Conservation (phyloP, 306 rosid species). For the Glycine tomentella region DNA sequence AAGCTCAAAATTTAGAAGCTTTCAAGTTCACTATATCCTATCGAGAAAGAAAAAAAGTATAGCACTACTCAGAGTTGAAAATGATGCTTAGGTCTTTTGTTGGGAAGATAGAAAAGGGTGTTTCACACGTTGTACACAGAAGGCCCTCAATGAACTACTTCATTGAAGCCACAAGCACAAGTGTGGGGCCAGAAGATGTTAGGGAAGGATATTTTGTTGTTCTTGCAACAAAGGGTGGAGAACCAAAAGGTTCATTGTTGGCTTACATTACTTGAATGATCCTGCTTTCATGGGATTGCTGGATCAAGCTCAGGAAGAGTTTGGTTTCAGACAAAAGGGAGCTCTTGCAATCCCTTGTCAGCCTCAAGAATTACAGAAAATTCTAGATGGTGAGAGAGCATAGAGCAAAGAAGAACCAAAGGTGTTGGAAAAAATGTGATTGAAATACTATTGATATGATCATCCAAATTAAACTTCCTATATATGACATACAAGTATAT, state of each 20-base stretch:
- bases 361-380: conserved; percentile 60
- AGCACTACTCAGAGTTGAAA: neutral
- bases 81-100: conserved; percentile 46
- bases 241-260: conserved; percentile 59
- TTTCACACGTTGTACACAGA: conserved; percentile 44
- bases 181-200: neutral
- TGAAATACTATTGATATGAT: neutral
- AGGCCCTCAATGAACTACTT: conserved; percentile 28
- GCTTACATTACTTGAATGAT: conserved; percentile 51
- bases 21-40: neutral
- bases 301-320: no score
- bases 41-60: neutral
- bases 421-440: neutral
- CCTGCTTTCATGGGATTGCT: no score
- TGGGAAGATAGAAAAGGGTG: conserved; percentile 50
- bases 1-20: no score
- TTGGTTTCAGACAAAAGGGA: no score
- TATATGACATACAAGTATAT: no score
- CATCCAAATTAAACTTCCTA: neutral
- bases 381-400: conserved; percentile 46
- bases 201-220: conserved; percentile 51
- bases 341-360: conserved; percentile 52
- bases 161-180: conserved; percentile 18
- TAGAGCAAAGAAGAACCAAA: neutral
- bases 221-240: conserved; percentile 58